Percentiles rank a stretch among this genome's conserved stretches.
Evolutionary conservation across 192 early-diverging fungal genomes (phyloP).

Genomic region (Coemansia sp.): DNA sequence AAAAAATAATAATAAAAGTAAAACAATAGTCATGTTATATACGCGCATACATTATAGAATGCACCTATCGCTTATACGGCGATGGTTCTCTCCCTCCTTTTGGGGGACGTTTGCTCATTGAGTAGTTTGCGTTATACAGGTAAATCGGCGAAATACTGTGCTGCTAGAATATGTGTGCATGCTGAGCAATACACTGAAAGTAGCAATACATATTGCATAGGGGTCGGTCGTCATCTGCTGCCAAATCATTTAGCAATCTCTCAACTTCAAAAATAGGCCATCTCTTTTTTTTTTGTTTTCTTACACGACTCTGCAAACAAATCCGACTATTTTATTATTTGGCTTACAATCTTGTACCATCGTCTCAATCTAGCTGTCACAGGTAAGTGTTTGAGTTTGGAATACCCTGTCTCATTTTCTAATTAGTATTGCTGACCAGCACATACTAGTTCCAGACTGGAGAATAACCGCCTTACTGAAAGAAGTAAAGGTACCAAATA

Average conservation of each 20-base stretch:
- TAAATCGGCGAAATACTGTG: conserved; percentile 2
- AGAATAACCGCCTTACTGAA: conserved; percentile 2
- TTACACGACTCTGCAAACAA: background rate
- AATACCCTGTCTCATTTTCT: background rate
- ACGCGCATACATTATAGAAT: conserved; percentile 24
- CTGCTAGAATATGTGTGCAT: conserved; percentile 21
- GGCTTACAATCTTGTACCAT: background rate
- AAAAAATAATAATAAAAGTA: conserved; percentile 4
- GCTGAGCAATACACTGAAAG: conserved; percentile 7
- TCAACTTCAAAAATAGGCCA: conserved; percentile 6
- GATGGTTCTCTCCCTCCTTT: background rate
- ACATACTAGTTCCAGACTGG: background rate
- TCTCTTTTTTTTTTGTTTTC: background rate
- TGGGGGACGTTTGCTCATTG: conserved; percentile 3
- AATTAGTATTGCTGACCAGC: background rate
- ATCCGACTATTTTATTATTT: conserved; percentile 1
- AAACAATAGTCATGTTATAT: conserved; percentile 23
- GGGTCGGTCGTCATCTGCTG: conserved; percentile 12
- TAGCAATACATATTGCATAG: conserved; percentile 14
- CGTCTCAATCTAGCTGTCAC: background rate
- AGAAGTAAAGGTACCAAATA: conserved; percentile 9
- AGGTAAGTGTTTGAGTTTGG: background rate
- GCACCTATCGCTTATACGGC: conserved; percentile 2
- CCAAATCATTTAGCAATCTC: conserved; percentile 11
- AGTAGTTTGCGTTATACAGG: conserved; percentile 7